Conservation (phyloP, 352 stramenopile species). For the Globisporangium lucens region DNA sequence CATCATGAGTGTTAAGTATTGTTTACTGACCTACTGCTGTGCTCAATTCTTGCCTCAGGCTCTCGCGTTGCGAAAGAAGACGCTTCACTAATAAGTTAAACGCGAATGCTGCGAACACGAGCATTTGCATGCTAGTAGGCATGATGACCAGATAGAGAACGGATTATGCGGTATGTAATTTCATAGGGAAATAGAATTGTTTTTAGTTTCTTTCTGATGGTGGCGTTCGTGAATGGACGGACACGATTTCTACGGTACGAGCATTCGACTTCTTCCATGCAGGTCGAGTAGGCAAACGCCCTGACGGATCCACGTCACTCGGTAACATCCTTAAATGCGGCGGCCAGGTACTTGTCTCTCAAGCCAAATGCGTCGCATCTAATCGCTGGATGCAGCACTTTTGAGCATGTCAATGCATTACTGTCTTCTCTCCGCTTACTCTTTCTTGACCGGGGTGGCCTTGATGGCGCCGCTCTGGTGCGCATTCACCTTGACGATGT, state of each 20-base stretch:
- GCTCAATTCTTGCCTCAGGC: conserved; percentile 18
- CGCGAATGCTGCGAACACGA: conserved; percentile 1
- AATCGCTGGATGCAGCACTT: background rate
- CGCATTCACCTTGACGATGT: conserved; percentile 73
- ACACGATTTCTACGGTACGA: background rate
- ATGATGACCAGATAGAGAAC: conserved; percentile 6
- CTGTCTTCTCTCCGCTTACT: conserved; percentile 23
- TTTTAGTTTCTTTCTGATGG: conserved; percentile 9
- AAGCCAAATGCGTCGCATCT: background rate
- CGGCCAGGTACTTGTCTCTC: background rate
- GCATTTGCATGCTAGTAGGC: background rate
- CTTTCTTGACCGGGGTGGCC: conserved; percentile 51
- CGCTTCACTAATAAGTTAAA: conserved; percentile 37
- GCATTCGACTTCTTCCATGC: background rate
- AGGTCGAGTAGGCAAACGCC: too few relatives aligned
- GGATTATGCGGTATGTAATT: conserved; percentile 2
- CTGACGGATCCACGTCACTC: background rate
- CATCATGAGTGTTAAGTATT: background rate
- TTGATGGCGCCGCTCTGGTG: conserved; percentile 74
- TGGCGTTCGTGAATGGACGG: background rate
- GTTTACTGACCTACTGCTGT: background rate
- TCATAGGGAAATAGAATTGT: conserved; percentile 8
- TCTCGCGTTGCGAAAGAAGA: conserved; percentile 40
- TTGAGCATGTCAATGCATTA: too few relatives aligned
- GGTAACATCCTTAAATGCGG: background rate